Conservation (phyloP, 2,329 filamentous ascomycete species). For the Zasmidium angulare region DNA sequence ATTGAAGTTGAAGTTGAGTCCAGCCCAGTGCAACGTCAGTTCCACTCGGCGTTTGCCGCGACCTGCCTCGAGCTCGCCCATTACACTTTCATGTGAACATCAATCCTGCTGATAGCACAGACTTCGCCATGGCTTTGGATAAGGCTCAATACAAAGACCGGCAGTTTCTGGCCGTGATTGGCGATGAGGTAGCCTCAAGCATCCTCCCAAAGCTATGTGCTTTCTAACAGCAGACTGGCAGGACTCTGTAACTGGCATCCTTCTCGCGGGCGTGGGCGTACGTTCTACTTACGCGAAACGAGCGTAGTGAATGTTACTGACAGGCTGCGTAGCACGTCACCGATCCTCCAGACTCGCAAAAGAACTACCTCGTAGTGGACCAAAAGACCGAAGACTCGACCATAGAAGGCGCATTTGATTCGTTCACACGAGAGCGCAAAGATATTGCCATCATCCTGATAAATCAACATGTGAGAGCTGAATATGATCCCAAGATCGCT, state of each 20-base stretch:
- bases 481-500: neutral
- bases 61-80: neutral
- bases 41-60: neutral
- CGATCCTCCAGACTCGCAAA: conserved; percentile 80
- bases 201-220: neutral
- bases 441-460: conserved; percentile 96
- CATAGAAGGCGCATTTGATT: conserved; percentile 87
- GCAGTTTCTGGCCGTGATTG: conserved; percentile 95
- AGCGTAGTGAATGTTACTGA: neutral
- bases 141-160: conserved; percentile 70
- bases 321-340: conserved; percentile 72
- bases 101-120: neutral
- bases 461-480: conserved; percentile 83
- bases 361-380: conserved; percentile 98
- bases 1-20: neutral
- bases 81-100: neutral
- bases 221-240: conserved; percentile 39
- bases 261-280: conserved; percentile 94
- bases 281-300: conserved; percentile 30
- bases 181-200: conserved; percentile 71
- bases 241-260: conserved; percentile 93
- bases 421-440: conserved; percentile 85
- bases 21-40: neutral
- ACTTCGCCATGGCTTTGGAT: conserved; percentile 56
- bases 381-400: conserved; percentile 82